phyloP scores from a whole-genome alignment of 805 yeast genomes.

The Barnettozyma salicaria region DNA sequence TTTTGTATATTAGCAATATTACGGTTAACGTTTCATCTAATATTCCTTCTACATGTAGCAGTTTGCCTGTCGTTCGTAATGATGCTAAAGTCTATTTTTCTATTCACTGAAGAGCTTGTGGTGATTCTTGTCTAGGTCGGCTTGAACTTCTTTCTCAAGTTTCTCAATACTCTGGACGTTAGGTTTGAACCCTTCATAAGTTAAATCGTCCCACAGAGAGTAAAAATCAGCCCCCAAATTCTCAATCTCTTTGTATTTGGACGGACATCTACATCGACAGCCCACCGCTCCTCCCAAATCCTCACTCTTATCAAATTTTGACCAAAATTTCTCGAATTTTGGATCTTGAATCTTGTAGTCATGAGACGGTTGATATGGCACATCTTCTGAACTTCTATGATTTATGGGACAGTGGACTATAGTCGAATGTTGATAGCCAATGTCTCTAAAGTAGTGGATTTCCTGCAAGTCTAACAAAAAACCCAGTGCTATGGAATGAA shows the following conservation, averaged over 20 bases:
- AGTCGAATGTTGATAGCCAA: constrained; percentile 81
- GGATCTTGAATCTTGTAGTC: constrained; percentile 21
- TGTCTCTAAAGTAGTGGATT: constrained; percentile 86
- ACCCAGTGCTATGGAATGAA: constrained; percentile 82
- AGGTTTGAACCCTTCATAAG: constrained; percentile 27
- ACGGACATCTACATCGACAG: constrained; percentile 81
- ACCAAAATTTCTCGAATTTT: constrained; percentile 21
- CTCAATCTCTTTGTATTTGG: constrained; percentile 46
- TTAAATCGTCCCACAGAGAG: constrained; percentile 41
- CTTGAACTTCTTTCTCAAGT: constrained; percentile 24
- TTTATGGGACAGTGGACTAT: constrained; percentile 82
- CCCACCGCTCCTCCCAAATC: constrained; percentile 56
- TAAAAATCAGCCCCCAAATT: constrained; percentile 48
- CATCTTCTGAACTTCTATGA: constrained; percentile 43
- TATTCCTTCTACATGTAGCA: no score
- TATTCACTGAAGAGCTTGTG: no score
- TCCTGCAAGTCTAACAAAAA: constrained; percentile 63
- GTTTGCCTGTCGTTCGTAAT: no score
- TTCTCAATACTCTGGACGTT: constrained; percentile 25
- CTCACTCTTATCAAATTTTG: constrained; percentile 31
- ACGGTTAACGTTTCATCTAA: constrained; percentile 11
- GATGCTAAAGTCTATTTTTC: no score
- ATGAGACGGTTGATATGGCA: constrained; percentile 32
- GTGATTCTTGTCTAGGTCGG: constrained; percentile 8
- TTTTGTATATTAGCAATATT: constrained; percentile 13